Evolutionary conservation across 805 yeast genomes (phyloP).

Genomic region (Candida fluviatilis): DNA sequence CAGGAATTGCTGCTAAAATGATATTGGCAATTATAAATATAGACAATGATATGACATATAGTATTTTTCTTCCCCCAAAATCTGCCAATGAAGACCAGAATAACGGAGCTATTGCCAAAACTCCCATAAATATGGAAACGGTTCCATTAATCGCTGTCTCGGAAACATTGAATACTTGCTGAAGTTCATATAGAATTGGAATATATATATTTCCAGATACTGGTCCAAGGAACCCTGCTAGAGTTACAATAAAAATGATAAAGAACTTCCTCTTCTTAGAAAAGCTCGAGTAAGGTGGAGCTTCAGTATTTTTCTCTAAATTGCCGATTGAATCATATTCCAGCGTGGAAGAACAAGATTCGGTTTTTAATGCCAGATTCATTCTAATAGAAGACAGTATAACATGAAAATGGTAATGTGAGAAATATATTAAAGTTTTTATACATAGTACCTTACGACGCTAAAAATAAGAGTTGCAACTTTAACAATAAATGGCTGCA

Average conservation of each 20-base stretch:
- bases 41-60: slow-evolving; percentile 23
- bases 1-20: slow-evolving; percentile 26
- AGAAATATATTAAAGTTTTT: too few relatives aligned
- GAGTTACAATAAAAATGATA: slow-evolving; percentile 38
- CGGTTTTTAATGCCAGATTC: too few relatives aligned
- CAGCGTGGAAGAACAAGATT: too few relatives aligned
- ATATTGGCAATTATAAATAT: slow-evolving; percentile 25
- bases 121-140: slow-evolving; percentile 54
- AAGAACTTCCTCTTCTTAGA: slow-evolving; percentile 23
- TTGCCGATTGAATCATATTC: too few relatives aligned
- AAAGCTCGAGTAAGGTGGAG: slow-evolving; percentile 27
- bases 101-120: slow-evolving; percentile 53
- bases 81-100: slow-evolving; percentile 57
- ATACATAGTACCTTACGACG: too few relatives aligned
- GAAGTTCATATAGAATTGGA: slow-evolving; percentile 47
- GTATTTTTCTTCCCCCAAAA: slow-evolving; percentile 41
- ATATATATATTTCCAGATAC: slow-evolving; percentile 55
- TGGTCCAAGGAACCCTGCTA: slow-evolving; percentile 54
- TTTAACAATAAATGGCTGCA: not conserved
- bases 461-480: too few relatives aligned
- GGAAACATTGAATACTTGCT: slow-evolving; percentile 36
- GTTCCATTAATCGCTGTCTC: slow-evolving; percentile 49
- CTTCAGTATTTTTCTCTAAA: not conserved
- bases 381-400: too few relatives aligned
- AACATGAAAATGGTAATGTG: too few relatives aligned